Percentiles rank a stretch among this genome's conserved stretches.
phyloP scores from a whole-genome alignment of 2,329 filamentous ascomycete genomes.

The Alternaria sp. region DNA sequence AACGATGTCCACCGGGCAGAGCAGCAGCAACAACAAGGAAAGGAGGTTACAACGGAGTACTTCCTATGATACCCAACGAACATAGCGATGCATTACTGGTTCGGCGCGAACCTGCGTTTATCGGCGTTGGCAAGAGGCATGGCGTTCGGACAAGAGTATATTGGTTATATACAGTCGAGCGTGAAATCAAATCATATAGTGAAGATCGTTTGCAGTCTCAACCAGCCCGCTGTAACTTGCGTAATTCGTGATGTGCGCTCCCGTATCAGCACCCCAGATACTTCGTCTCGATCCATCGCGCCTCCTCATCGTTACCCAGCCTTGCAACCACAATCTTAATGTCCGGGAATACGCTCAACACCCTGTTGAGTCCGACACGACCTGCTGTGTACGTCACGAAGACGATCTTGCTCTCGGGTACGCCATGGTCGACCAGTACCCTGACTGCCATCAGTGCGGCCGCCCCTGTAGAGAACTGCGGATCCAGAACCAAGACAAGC shows the following conservation, averaged over 20 bases:
- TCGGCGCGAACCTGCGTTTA: conserved; percentile 18
- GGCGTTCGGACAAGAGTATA: conserved; percentile 15
- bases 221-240: background rate
- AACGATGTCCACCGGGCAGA: conserved; percentile 88
- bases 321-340: conserved; percentile 87
- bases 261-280: conserved; percentile 82
- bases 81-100: conserved; percentile 20
- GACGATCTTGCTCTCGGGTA: conserved; percentile 82
- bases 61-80: conserved; percentile 63
- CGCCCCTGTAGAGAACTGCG: conserved; percentile 93
- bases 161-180: conserved; percentile 18
- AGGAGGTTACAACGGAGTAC: conserved; percentile 73
- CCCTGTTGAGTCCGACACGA: conserved; percentile 79
- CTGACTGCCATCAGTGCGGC: conserved; percentile 91
- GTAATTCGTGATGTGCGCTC: background rate
- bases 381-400: conserved; percentile 94
- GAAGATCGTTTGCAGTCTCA: conserved; percentile 1
- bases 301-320: conserved; percentile 81
- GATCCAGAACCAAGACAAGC: conserved; percentile 85
- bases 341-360: conserved; percentile 88
- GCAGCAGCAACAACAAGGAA: conserved; percentile 78
- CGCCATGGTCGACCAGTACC: conserved; percentile 93
- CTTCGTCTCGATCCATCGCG: conserved; percentile 86
- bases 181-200: conserved; percentile 7
- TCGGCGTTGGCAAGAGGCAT: conserved; percentile 21